These are phyloP conservation scores for Lophiotrema nucula DNA, from an alignment of 495 filamentous ascomycete genomes.

Conservation along the genomic window DNA sequence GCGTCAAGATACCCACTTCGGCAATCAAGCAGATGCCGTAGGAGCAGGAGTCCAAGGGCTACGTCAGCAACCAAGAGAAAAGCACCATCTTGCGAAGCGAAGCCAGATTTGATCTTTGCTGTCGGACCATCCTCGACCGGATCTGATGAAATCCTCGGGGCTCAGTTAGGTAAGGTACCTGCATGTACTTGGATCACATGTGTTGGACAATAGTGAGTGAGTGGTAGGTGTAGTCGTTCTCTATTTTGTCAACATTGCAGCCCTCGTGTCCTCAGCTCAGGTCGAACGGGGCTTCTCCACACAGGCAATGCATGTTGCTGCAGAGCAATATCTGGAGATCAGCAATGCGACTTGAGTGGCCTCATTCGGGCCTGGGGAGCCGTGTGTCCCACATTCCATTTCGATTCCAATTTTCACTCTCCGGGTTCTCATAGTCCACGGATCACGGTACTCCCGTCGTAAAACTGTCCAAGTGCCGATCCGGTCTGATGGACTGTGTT, in stretches of 20 bases:
- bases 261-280: background rate
- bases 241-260: conserved; percentile 5
- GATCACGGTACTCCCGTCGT: conserved; percentile 7
- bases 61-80: no score
- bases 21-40: no score
- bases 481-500: conserved; percentile 7
- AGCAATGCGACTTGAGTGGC: conserved; percentile 5
- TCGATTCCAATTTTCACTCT: conserved; percentile 9
- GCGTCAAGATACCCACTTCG: no score
- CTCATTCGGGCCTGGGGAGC: conserved; percentile 12
- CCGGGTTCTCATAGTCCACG: background rate
- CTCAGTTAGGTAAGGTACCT: no score
- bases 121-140: no score
- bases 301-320: conserved; percentile 14
- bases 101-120: no score
- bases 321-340: conserved; percentile 19
- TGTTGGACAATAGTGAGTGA: no score
- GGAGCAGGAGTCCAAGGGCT: no score
- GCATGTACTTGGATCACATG: no score
- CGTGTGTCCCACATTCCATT: background rate
- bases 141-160: no score
- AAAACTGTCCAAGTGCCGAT: conserved; percentile 20
- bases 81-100: no score
- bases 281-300: conserved; percentile 6
- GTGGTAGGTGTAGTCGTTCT: background rate